Conservation (phyloP, 164 flowering plant genomes). For the Chimonanthus praecox region DNA sequence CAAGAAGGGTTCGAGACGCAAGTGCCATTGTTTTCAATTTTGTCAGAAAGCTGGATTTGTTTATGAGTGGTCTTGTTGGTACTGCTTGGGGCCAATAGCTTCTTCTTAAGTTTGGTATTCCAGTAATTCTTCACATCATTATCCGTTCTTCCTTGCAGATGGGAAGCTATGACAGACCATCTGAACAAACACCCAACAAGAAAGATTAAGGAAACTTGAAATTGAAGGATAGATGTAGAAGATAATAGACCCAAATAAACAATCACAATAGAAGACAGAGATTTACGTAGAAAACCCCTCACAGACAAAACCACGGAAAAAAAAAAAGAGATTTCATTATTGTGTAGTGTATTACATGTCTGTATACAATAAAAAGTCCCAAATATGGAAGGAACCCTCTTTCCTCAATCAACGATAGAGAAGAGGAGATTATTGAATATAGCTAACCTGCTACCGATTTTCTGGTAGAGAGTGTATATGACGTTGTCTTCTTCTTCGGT, state of each 20-base stretch:
- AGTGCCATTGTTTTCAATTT: neutral
- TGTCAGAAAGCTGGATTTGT: neutral
- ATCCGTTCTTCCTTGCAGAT: constrained; percentile 8
- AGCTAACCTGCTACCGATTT: constrained; percentile 54
- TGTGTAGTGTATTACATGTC: neutral
- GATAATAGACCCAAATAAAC: too few species aligned
- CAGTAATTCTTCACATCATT: constrained; percentile 9
- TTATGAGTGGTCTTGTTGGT: neutral
- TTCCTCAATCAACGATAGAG: too few species aligned
- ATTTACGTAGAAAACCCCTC: neutral
- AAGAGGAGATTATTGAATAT: too few species aligned
- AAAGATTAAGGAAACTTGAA: neutral
- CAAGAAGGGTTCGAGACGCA: neutral
- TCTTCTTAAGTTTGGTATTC: constrained; percentile 8
- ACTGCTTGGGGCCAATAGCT: constrained; percentile 6
- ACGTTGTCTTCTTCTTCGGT: constrained; percentile 58
- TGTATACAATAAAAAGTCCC: too few species aligned
- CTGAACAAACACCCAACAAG: neutral
- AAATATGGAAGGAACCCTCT: too few species aligned
- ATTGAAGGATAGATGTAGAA: too few species aligned
- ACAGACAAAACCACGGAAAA: neutral
- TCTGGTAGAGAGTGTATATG: constrained; percentile 38
- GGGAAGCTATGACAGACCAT: constrained; percentile 5
- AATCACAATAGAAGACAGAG: too few species aligned
- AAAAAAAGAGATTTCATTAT: neutral